Base-by-base conservation (phyloP, 768 basidiomycete species). In the Phaffia australis region DNA sequence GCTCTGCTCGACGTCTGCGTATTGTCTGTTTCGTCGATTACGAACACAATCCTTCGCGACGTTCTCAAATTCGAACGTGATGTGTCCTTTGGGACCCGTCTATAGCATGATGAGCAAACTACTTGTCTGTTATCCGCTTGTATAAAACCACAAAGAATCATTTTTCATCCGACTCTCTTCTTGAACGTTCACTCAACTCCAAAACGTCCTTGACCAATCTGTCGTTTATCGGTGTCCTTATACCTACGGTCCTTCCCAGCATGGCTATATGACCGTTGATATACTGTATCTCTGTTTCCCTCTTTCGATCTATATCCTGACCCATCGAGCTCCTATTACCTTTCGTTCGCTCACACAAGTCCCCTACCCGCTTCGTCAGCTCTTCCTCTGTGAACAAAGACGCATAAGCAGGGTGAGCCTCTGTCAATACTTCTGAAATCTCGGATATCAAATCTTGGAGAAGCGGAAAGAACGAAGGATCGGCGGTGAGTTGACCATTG, bases 281-380 rank as follows among this genome's bases (percentile, higher is more conserved):
- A 71, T 79, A 88, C 21, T 86, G 82, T 27, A 97, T 81, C 77
- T 97, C 92, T 0, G 90, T 92, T 6, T 73, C 69, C 60, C 71
- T 63, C 52, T 85, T 85, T 42, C 76, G 75, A 69, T 80, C 81
- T 32, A 93, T 75, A 73, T 94, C 90, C 19, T 79, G 74, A 21
- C 91, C 79, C 83, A 90, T 95, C 19, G 87, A 88, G 7, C 89
- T 90, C 60, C 84, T 81, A 73, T 92, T 90, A 18, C 77, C 77
- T 51, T 76, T 78, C 3, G 89, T 93, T 27, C 77, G 63, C 11
- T 79, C 69, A 19, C 84, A 81, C 54, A 90, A 81, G 23, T 81
- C 80, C 57, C 81, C 59, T 77, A 19, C 78, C 57, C 27, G 74
- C 58, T 21, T 78, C 73, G 73, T 64, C 60, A 49, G 59, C 66